Base-by-base conservation (phyloP, 192 early-diverging fungal species). In the Coemansia pectinata region DNA sequence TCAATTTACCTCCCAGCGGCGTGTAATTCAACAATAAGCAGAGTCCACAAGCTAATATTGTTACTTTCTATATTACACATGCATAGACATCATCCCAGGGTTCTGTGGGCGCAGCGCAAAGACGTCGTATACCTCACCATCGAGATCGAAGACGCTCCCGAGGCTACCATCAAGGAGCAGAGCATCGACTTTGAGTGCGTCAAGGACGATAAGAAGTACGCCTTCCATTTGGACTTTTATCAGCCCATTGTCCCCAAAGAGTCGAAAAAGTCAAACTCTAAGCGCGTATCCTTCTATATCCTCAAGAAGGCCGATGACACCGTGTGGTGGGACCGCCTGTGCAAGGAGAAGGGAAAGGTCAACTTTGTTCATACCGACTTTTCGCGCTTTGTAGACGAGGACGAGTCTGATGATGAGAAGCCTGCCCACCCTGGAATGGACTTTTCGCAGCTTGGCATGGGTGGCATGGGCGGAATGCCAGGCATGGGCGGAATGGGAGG, bases 291-390 rank as follows among this genome's bases (percentile, higher is more conserved):
- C 55, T 85, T 23, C 72, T 97, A 71, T 14, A 75, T 89, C 10
- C 80, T 98, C 62, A 84, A 86, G 55, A 98, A 98, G 83, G 87
- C 86, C 67, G 86, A 90, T 62, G 81, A 85, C 63, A 59, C 63
- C 14, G 55, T 33, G 29, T 96, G 91, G 86, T 98, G 96, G 96
- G 90, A 92, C 25, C 90, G 93, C 60, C 84, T 98, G 73, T 86
- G 85, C 62, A 90, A 94, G 85, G 87, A 83, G 15, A 74, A 66
- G 33, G 72, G 4, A 9, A 93, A 90, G 80, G 75, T 81, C 59
- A 85, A 88, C 76, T 98, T 87, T 60, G 67, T 98, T 61, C 95
- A 95, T 86, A 94, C 93, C 7, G 95, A 98, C 73, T 98, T 98
- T 76, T 69, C 87, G 52, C 89, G 81, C 71, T 98, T 94, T 93